These are phyloP conservation scores for Zostera marina DNA, from an alignment of 116 monocot genomes.

Conservation along the genomic window DNA sequence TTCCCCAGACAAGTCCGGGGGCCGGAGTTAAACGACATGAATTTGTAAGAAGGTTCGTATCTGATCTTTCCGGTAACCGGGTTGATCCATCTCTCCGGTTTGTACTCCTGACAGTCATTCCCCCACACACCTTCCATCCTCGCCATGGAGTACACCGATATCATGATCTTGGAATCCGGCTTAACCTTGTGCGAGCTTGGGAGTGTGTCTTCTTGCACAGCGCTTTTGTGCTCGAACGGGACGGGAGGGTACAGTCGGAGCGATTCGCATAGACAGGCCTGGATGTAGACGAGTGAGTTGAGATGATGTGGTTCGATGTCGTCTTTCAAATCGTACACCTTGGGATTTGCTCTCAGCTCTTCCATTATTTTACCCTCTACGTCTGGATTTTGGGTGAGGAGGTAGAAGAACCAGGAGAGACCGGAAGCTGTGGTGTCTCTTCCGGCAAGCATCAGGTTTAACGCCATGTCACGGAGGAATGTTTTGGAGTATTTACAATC, in stretches of 20 bases:
- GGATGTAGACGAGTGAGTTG: constrained; percentile 18
- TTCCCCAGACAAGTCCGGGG: constrained; percentile 21
- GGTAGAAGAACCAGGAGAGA: constrained; percentile 40
- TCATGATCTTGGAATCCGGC: constrained; percentile 5
- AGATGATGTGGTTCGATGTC: neutral
- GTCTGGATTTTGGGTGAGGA: constrained; percentile 8
- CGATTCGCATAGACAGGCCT: constrained; percentile 25
- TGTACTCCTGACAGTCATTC: constrained; percentile 18
- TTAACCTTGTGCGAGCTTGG: neutral
- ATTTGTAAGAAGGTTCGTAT: constrained; percentile 24
- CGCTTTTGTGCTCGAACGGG: constrained; percentile 4
- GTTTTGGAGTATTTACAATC: too few species aligned
- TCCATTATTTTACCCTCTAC: neutral
- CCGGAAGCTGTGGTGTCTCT: constrained; percentile 30
- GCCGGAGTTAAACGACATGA: constrained; percentile 19
- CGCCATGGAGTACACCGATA: constrained; percentile 15
- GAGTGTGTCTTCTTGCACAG: neutral
- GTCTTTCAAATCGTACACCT: neutral
- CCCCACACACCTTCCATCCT: constrained; percentile 20
- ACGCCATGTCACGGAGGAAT: constrained; percentile 27
- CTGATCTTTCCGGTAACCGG: constrained; percentile 9
- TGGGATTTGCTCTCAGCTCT: neutral
- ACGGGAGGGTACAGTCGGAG: constrained; percentile 14
- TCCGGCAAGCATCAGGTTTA: constrained; percentile 38
- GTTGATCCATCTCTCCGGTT: constrained; percentile 26